Evolutionary conservation across 2,329 filamentous ascomycete genomes (phyloP).

Genomic region (Simplicillium sp.): DNA sequence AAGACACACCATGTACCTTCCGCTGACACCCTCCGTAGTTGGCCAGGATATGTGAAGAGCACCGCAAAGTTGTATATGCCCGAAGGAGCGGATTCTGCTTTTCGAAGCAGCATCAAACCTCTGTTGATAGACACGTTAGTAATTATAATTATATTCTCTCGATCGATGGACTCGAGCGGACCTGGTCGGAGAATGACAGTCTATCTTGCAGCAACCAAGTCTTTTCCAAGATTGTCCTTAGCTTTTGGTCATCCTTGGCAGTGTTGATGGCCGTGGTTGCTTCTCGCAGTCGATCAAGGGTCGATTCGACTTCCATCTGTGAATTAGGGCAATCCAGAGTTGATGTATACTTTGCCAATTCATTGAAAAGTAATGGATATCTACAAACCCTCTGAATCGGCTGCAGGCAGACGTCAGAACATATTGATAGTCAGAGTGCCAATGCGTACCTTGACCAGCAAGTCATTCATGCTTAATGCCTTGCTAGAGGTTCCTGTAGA

Average conservation of each 20-base stretch:
- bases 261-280: slow-evolving; percentile 73
- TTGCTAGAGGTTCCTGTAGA: slow-evolving; percentile 57
- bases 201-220: slow-evolving; percentile 81
- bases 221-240: slow-evolving; percentile 63
- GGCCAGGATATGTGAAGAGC: slow-evolving; percentile 79
- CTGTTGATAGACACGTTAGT: slow-evolving; percentile 16
- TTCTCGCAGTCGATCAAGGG: slow-evolving; percentile 62
- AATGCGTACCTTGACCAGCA: slow-evolving; percentile 71
- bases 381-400: slow-evolving; percentile 88
- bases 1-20: slow-evolving; percentile 75
- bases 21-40: slow-evolving; percentile 54
- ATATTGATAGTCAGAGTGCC: slow-evolving; percentile 1
- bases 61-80: slow-evolving; percentile 73
- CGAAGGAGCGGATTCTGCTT: slow-evolving; percentile 67
- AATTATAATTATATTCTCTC: not conserved
- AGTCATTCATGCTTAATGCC: slow-evolving; percentile 71
- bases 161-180: slow-evolving; percentile 25
- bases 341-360: slow-evolving; percentile 74
- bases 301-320: slow-evolving; percentile 69
- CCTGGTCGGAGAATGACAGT: slow-evolving; percentile 63
- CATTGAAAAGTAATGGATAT: slow-evolving; percentile 79
- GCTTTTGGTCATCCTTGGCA: slow-evolving; percentile 67
- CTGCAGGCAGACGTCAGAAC: slow-evolving; percentile 29
- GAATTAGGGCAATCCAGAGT: slow-evolving; percentile 77
- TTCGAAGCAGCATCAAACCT: slow-evolving; percentile 43